Conservation (phyloP, 2,329 filamentous ascomycete species). For the Colletotrichum abscissum region DNA sequence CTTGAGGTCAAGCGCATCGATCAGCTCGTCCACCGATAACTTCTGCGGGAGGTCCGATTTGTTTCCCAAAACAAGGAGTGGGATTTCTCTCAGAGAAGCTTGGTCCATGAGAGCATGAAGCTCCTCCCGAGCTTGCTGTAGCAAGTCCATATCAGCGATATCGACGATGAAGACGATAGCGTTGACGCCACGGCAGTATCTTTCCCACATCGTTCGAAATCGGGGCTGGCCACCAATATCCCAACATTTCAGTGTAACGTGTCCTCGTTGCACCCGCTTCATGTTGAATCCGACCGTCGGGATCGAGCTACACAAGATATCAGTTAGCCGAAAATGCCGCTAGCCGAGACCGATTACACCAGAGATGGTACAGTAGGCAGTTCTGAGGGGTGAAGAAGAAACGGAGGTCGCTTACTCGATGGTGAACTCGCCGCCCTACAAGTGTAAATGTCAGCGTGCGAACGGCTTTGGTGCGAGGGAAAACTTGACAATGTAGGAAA, state of each 20-base stretch:
- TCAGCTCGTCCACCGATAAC: constrained; percentile 92
- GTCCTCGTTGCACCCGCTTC: constrained; percentile 96
- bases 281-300: constrained; percentile 99
- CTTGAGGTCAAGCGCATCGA: constrained; percentile 91
- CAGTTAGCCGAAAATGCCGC: constrained; percentile 33
- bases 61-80: constrained; percentile 93
- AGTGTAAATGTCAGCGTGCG: constrained; percentile 47
- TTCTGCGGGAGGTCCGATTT: constrained; percentile 96
- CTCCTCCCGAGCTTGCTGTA: constrained; percentile 90
- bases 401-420: constrained; percentile 81
- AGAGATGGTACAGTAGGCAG: not conserved
- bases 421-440: constrained; percentile 95
- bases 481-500: constrained; percentile 35
- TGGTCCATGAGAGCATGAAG: constrained; percentile 90
- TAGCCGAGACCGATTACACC: constrained; percentile 15
- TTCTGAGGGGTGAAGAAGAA: constrained; percentile 12
- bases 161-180: constrained; percentile 99
- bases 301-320: constrained; percentile 79
- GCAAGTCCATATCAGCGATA: constrained; percentile 84
- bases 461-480: constrained; percentile 24
- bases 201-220: constrained; percentile 99
- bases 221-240: constrained; percentile 96
- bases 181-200: constrained; percentile 97
- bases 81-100: constrained; percentile 87
- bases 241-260: constrained; percentile 99